A percentile compares a stretch with the other conserved stretches of the same genome.
phyloP scores from a whole-genome alignment of 2,329 filamentous ascomycete species.

The Metarhizium rileyi region DNA sequence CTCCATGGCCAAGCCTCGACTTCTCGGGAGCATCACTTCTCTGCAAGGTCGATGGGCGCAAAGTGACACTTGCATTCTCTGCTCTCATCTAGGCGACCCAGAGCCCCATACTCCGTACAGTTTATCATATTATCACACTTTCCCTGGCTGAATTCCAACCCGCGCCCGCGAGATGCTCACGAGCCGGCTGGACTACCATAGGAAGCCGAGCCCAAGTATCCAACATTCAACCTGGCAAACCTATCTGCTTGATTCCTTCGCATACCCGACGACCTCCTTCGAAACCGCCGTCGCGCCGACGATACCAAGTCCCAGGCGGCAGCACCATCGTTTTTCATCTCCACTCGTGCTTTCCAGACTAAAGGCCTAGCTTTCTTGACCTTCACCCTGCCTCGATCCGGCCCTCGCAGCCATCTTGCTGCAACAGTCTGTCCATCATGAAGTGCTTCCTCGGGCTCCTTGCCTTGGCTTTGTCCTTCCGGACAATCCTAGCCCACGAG shows the following conservation, averaged over 20 bases:
- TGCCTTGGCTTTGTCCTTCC: constrained; percentile 42
- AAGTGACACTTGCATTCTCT: not conserved
- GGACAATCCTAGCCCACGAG: constrained; percentile 47
- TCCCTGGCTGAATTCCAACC: not conserved
- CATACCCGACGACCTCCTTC: not conserved
- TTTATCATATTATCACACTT: too few species aligned
- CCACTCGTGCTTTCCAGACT: not conserved
- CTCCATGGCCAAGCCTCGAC: not conserved
- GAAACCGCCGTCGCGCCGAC: not conserved
- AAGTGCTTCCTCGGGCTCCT: constrained; percentile 42
- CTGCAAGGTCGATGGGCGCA: not conserved
- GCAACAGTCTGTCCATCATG: constrained; percentile 31
- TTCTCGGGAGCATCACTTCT: not conserved
- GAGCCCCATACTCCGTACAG: too few species aligned
- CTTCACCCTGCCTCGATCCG: not conserved
- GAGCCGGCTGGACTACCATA: not conserved
- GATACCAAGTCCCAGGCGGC: not conserved
- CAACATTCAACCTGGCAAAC: not conserved
- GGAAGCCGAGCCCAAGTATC: too few species aligned
- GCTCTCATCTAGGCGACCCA: not conserved
- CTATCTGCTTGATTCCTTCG: not conserved
- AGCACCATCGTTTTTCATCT: not conserved
- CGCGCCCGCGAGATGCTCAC: not conserved
- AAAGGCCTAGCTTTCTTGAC: not conserved
- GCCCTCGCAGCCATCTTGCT: not conserved